Evolutionary conservation across 2,329 filamentous ascomycete genomes (phyloP).

Genomic region (Epichloe bromicola): DNA sequence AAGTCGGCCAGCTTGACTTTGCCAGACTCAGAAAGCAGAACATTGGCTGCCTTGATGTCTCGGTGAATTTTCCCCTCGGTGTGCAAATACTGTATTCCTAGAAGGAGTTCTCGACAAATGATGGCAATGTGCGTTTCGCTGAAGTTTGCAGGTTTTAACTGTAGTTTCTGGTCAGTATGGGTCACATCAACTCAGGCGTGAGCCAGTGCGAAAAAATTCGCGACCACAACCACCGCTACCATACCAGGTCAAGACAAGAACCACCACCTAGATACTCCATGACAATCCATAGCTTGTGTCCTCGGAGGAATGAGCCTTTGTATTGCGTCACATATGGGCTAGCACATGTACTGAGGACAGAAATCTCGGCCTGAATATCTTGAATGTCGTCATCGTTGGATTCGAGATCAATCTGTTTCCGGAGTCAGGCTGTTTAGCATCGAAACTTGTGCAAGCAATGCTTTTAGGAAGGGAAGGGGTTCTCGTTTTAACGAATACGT

Average conservation of each 20-base stretch:
- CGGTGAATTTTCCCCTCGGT: constrained; percentile 90
- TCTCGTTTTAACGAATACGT: constrained; percentile 21
- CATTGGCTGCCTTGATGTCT: constrained; percentile 93
- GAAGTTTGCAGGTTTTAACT: constrained; percentile 86
- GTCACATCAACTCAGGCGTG: background rate
- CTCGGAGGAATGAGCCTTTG: constrained; percentile 89
- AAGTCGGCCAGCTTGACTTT: constrained; percentile 96
- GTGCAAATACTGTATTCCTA: constrained; percentile 86
- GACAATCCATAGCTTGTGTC: constrained; percentile 96
- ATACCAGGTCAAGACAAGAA: constrained; percentile 84
- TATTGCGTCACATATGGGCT: constrained; percentile 93
- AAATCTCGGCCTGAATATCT: constrained; percentile 96
- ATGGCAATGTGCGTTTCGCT: constrained; percentile 86
- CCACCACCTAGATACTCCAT: constrained; percentile 97
- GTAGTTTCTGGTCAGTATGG: constrained; percentile 18
- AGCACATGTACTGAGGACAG: constrained; percentile 85
- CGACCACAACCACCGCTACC: constrained; percentile 9
- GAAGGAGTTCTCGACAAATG: constrained; percentile 79
- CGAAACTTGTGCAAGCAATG: background rate
- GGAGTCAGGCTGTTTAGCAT: background rate
- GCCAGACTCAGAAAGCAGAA: constrained; percentile 79
- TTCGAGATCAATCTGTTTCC: constrained; percentile 83
- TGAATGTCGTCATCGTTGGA: constrained; percentile 97
- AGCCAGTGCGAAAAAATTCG: background rate
- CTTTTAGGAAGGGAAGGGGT: background rate